phyloP scores from a whole-genome alignment of 2,329 filamentous ascomycete species.

The Ceratocystis harringtonii region DNA sequence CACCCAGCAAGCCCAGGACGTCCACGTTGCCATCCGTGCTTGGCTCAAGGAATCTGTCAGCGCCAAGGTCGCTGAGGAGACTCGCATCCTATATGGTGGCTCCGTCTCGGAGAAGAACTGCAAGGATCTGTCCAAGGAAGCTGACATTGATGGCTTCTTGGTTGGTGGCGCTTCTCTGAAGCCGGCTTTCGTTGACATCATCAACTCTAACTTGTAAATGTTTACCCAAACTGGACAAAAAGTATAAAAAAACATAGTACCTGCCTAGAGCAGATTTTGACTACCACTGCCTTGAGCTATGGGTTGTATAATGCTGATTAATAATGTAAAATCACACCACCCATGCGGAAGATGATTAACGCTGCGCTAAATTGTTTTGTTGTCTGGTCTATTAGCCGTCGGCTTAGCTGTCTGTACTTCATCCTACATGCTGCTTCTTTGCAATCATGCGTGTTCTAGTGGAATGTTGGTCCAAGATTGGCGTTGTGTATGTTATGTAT shows the following conservation, averaged over 20 bases:
- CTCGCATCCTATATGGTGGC: slow-evolving; percentile 90
- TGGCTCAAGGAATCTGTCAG: slow-evolving; percentile 72
- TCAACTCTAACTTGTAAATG: slow-evolving; percentile 40
- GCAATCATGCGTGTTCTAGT: no score
- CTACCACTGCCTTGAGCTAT: background rate
- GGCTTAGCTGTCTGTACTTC: no score
- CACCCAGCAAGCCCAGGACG: slow-evolving; percentile 82
- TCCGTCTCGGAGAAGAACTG: slow-evolving; percentile 98
- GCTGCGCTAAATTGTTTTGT: background rate
- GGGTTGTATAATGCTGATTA: slow-evolving; percentile 19
- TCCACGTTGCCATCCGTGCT: slow-evolving; percentile 77
- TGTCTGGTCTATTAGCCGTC: background rate
- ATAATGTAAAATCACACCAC: slow-evolving; percentile 15
- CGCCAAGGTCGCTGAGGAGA: slow-evolving; percentile 64
- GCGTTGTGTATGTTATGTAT: slow-evolving; percentile 15
- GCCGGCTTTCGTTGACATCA: slow-evolving; percentile 61
- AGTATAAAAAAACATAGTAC: background rate
- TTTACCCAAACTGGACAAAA: slow-evolving; percentile 10
- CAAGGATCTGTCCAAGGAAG: slow-evolving; percentile 76
- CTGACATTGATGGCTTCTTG: slow-evolving; percentile 95
- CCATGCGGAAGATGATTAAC: background rate
- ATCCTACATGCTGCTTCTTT: no score
- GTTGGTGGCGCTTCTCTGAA: slow-evolving; percentile 94
- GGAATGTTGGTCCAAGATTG: slow-evolving; percentile 7
- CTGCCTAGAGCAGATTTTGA: background rate